Evolutionary conservation across 495 filamentous ascomycete species (phyloP).

Genomic region (Neurospora tetrasperma): DNA sequence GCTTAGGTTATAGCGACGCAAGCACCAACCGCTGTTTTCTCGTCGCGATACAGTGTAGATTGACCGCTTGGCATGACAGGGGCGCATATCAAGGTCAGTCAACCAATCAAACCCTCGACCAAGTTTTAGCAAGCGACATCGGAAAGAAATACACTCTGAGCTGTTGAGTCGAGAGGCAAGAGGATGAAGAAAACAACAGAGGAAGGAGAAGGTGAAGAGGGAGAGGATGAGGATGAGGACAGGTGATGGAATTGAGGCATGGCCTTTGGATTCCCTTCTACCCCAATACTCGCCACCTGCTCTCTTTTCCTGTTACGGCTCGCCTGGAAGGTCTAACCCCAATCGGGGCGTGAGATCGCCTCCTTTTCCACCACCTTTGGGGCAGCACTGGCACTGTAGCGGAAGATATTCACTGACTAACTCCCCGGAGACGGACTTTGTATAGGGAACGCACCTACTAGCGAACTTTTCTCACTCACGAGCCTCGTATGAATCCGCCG

Average conservation of each 20-base stretch:
- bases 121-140: slow-evolving; percentile 12
- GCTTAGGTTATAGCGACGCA: slow-evolving; percentile 8
- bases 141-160: neutral
- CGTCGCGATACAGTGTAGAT: slow-evolving; percentile 15
- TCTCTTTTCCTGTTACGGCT: neutral
- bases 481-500: slow-evolving; percentile 41
- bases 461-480: slow-evolving; percentile 11
- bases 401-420: neutral
- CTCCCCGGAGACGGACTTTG: neutral
- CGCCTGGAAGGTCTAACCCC: neutral
- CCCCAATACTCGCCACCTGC: neutral
- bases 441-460: slow-evolving; percentile 17
- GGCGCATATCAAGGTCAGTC: slow-evolving; percentile 21
- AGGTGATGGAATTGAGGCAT: neutral
- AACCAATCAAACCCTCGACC: slow-evolving; percentile 20
- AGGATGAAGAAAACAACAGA: neutral
- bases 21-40: neutral
- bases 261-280: neutral
- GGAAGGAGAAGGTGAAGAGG: neutral
- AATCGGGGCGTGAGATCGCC: neutral
- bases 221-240: neutral
- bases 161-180: neutral
- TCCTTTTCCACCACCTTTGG: neutral
- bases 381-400: neutral
- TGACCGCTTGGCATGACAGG: slow-evolving; percentile 22